Base-by-base conservation (phyloP, 148 eudicot species). In the Camellia lanceoleosa region DNA sequence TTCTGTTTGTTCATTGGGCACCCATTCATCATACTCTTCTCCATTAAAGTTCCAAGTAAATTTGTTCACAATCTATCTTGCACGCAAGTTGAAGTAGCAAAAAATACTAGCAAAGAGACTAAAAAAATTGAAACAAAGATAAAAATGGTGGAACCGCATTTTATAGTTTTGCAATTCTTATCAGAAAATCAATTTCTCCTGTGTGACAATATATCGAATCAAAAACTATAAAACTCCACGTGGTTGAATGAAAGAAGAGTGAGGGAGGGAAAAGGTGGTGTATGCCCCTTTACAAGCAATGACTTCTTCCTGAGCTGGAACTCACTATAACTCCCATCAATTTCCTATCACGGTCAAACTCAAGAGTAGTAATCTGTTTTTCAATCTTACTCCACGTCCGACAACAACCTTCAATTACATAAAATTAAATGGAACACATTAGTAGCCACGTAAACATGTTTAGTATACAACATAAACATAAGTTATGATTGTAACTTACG, bases 341-440 rank as follows among this genome's bases (percentile, higher is more conserved):
- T 71, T 92, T 92, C 88, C 97, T 86, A 78, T 89, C 91, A 78
- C 91, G 97, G 74, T 90, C 97, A 85, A 92, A 92, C 88, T 92
- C 96, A n/a, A 92, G 92, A 74, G 96, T 90, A 67, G 92, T 93
- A 79, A 92, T 88, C 20, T 93, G 90, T 63, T 71, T 67, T 67
- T 82, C 86, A 42, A 75, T 84, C 56, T 81, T 76, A 82, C 72
- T 85, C 96, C 96, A 92, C 65, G 84, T 80, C 76, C 76, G 82
- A 67, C 89, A 92, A 81, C 92, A 90, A 79, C 87, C 95, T 92
- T 82, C 59, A 63, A 38, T 47, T 23, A 47, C 73, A 74, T 5
- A 72, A 73, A 64, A 79, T 41, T 65, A 62, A 69, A 85, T 44
- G 16, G n/a, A 73, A 47, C 58, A 47, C 55, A 76, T 79, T 62